phyloP scores from a whole-genome alignment of 2,329 filamentous ascomycete genomes.

The Colletotrichum sublineola region DNA sequence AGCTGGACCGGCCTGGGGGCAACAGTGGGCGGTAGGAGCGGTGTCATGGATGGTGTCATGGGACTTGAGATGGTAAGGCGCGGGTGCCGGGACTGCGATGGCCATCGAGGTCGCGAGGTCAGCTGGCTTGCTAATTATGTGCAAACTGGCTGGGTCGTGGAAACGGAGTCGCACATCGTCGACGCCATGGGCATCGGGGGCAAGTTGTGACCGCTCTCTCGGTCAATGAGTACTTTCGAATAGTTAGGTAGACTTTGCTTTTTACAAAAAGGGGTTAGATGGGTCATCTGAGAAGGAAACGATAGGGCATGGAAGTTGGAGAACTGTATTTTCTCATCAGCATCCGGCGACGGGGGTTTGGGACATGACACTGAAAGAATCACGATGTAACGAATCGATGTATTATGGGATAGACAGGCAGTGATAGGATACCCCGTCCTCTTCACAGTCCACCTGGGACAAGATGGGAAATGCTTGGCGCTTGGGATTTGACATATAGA shows the following conservation, averaged over 20 bases:
- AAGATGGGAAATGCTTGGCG: constrained; percentile 16
- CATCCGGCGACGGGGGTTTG: constrained; percentile 32
- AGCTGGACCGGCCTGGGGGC: constrained; percentile 58
- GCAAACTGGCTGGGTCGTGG: constrained; percentile 40
- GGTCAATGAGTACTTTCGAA: background rate
- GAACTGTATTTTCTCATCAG: constrained; percentile 28
- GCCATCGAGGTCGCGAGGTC: constrained; percentile 51
- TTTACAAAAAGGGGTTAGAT: constrained; percentile 15
- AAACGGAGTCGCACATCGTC: constrained; percentile 33
- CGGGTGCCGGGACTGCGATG: constrained; percentile 51
- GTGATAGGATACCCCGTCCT: constrained; percentile 3
- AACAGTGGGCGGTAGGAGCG: constrained; percentile 48
- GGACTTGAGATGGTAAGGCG: constrained; percentile 53
- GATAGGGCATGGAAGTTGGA: background rate
- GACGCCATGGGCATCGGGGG: constrained; percentile 38
- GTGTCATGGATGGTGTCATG: constrained; percentile 51
- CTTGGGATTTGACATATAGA: constrained; percentile 27
- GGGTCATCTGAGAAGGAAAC: constrained; percentile 8
- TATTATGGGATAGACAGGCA: constrained; percentile 29
- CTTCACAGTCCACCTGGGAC: constrained; percentile 18
- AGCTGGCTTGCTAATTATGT: constrained; percentile 48
- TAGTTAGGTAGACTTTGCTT: background rate
- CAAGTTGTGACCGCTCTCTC: background rate
- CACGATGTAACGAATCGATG: constrained; percentile 39
- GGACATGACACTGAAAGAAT: constrained; percentile 24